phyloP scores from a whole-genome alignment of 176 grass and related monocot species.

The Raddia guianensis region DNA sequence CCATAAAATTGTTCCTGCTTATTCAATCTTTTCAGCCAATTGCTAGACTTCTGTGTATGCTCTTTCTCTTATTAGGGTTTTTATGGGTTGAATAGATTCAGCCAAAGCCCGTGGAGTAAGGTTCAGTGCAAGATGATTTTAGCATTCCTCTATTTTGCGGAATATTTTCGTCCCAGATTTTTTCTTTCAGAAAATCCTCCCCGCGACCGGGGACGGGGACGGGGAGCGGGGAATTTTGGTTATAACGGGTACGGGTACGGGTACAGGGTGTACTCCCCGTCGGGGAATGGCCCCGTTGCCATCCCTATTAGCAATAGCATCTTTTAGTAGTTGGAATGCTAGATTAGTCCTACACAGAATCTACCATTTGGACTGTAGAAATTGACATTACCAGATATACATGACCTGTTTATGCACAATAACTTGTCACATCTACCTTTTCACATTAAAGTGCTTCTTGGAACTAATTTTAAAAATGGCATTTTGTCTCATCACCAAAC shows the following conservation, averaged over 20 bases:
- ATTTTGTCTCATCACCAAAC: neutral
- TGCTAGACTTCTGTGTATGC: conserved; percentile 7
- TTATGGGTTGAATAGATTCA: conserved; percentile 99
- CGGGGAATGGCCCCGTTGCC: no score
- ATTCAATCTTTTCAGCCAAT: neutral
- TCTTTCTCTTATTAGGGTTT: conserved; percentile 72
- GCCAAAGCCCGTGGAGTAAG: conserved; percentile 97
- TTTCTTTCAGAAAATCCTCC: conserved; percentile 87
- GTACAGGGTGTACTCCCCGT: no score
- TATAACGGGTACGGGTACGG: no score
- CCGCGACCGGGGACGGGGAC: no score
- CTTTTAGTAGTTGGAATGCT: no score
- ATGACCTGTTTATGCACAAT: conserved; percentile 6
- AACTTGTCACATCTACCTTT: neutral
- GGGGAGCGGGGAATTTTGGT: no score
- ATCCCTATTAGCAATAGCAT: no score
- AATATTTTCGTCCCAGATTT: conserved; percentile 90
- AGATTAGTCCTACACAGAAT: neutral
- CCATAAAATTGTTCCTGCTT: conserved; percentile 2
- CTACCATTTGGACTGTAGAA: conserved; percentile 8
- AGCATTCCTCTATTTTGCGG: conserved; percentile 92
- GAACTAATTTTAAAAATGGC: neutral
- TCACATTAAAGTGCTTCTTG: neutral
- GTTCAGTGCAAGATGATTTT: conserved; percentile 99
- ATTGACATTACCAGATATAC: neutral